Evolutionary conservation across 2,329 filamentous ascomycete genomes (phyloP).

Genomic region (Paecilomyces sp.): DNA sequence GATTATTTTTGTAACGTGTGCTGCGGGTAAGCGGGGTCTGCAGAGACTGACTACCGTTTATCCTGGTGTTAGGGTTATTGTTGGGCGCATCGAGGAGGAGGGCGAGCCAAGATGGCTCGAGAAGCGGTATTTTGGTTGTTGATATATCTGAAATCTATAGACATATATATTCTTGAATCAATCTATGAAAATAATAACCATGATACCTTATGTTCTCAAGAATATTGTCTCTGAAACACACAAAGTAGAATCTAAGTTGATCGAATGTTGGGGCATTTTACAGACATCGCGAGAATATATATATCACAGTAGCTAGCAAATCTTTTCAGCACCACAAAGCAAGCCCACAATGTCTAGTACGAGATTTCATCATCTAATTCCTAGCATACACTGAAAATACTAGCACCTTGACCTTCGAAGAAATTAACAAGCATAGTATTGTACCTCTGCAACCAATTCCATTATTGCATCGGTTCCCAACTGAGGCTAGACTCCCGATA

Average conservation of each 20-base stretch:
- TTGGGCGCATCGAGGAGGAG: conserved; percentile 73
- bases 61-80: conserved; percentile 76
- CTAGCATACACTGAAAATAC: no score
- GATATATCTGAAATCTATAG: conserved; percentile 1
- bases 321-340: no score
- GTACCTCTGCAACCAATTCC: no score
- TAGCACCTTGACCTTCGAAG: no score
- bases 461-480: no score
- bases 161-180: conserved; percentile 2
- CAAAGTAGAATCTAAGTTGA: no score
- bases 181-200: conserved; percentile 1
- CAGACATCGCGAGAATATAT: background rate
- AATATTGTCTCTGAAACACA: background rate
- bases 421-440: no score
- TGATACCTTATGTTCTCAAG: background rate
- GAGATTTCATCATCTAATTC: no score
- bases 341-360: no score
- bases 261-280: background rate
- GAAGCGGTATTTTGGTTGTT: conserved; percentile 84
- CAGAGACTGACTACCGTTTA: conserved; percentile 84
- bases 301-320: no score
- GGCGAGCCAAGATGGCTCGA: conserved; percentile 86
- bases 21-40: conserved; percentile 75
- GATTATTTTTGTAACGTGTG: conserved; percentile 90
- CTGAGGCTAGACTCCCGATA: no score